A percentile compares a stretch with the other conserved stretches of the same genome.
These are phyloP conservation scores for Nicotiana paniculata DNA, from an alignment of 257 asterid species.

Conservation along the genomic window DNA sequence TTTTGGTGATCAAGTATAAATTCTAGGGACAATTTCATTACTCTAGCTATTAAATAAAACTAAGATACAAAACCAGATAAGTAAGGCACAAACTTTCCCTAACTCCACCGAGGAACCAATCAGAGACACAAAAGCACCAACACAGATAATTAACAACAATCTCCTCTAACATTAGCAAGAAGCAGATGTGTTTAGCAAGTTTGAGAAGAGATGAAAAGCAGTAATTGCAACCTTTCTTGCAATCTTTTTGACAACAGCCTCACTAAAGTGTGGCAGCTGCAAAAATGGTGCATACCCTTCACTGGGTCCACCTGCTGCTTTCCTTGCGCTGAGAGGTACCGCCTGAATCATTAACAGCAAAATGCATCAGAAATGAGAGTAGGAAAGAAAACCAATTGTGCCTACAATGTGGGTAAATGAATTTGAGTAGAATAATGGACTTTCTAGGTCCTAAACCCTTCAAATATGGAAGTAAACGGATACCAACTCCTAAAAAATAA, in stretches of 20 bases:
- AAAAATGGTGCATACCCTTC: constrained; percentile 96
- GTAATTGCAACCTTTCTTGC: constrained; percentile 67
- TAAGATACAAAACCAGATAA: neutral
- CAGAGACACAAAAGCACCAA: neutral
- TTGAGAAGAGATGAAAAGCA: constrained; percentile 13
- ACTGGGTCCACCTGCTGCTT: constrained; percentile 65
- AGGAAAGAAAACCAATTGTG: neutral
- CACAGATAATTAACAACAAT: neutral
- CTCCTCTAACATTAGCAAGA: neutral
- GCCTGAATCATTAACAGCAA: constrained; percentile 46
- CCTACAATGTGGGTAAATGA: neutral
- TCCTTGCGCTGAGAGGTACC: constrained; percentile 88
- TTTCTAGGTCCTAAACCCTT: neutral
- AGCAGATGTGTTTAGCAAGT: neutral
- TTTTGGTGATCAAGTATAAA: neutral
- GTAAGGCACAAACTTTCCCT: neutral
- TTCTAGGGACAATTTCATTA: neutral
- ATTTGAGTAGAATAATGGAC: neutral
- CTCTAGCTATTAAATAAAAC: neutral
- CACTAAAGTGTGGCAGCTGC: constrained; percentile 96
- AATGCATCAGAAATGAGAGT: neutral
- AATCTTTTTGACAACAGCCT: constrained; percentile 74
- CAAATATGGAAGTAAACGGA: neutral
- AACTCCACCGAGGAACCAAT: neutral
- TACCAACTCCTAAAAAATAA: neutral